Conservation (phyloP, 2,329 filamentous ascomycete species). For the Sodiomyces alkalinus region DNA sequence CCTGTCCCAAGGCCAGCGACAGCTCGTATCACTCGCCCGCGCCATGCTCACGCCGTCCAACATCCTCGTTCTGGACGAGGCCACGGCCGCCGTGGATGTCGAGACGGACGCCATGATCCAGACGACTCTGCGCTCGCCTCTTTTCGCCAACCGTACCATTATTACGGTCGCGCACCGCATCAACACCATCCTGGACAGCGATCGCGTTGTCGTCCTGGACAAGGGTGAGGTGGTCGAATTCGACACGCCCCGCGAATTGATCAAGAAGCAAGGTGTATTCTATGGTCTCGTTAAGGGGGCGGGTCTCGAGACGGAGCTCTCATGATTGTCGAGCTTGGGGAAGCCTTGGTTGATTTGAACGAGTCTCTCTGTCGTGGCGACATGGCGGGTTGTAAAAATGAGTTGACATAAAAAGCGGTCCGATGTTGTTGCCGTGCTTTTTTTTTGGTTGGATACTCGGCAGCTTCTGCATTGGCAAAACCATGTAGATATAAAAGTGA, state of each 20-base stretch:
- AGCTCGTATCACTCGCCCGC: slow-evolving; percentile 84
- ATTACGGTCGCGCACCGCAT: slow-evolving; percentile 97
- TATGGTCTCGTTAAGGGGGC: slow-evolving; percentile 86
- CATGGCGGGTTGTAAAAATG: neutral
- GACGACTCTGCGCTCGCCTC: slow-evolving; percentile 43
- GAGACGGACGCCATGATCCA: slow-evolving; percentile 55
- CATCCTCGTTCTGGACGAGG: slow-evolving; percentile 93
- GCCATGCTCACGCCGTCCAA: slow-evolving; percentile 92
- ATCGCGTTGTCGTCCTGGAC: slow-evolving; percentile 87
- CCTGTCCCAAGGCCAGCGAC: slow-evolving; percentile 84
- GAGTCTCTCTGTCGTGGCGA: neutral
- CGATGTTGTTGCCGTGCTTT: no score
- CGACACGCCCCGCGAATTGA: slow-evolving; percentile 66
- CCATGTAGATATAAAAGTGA: no score
- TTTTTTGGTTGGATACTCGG: no score
- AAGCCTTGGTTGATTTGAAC: no score
- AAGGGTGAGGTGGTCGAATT: slow-evolving; percentile 85
- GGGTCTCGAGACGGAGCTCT: slow-evolving; percentile 44
- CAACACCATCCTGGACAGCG: slow-evolving; percentile 83
- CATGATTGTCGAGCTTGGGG: slow-evolving; percentile 4
- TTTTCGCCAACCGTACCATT: slow-evolving; percentile 85
- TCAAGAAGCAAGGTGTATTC: slow-evolving; percentile 65
- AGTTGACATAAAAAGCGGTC: no score
- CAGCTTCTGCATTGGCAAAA: no score
- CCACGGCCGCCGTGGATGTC: slow-evolving; percentile 63